These are phyloP conservation scores for Amanita brunnescens DNA, from an alignment of 768 basidiomycete species.

Conservation along the genomic window DNA sequence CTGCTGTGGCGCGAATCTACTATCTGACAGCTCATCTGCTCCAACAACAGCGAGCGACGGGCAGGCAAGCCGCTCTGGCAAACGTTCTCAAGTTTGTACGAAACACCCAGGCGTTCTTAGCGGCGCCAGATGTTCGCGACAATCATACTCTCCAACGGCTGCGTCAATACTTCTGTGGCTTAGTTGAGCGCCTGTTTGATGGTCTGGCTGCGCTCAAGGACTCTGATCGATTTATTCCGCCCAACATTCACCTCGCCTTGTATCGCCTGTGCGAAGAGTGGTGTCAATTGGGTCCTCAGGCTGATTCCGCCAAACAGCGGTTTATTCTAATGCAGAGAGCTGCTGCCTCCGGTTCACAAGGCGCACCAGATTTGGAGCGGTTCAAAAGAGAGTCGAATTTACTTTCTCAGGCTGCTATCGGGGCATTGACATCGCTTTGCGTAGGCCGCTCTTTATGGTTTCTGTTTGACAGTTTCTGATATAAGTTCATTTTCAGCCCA, in stretches of 20 bases:
- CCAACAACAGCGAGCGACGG: constrained; percentile 58
- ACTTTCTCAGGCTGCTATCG: constrained; percentile 76
- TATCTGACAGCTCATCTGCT: constrained; percentile 74
- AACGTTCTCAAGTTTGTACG: constrained; percentile 83
- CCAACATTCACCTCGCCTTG: constrained; percentile 66
- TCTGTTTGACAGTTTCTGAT: background rate
- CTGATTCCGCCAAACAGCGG: constrained; percentile 63
- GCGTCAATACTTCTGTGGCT: constrained; percentile 86
- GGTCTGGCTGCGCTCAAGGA: constrained; percentile 61
- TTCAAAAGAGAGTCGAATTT: constrained; percentile 63
- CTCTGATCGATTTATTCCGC: constrained; percentile 68
- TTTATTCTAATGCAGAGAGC: constrained; percentile 64
- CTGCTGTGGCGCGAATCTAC: constrained; percentile 85
- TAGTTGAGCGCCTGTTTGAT: constrained; percentile 80
- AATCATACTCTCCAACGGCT: constrained; percentile 72
- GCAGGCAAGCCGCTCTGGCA: constrained; percentile 62
- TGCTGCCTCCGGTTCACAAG: constrained; percentile 41
- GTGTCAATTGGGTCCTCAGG: constrained; percentile 78
- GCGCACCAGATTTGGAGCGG: constrained; percentile 46
- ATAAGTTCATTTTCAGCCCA: constrained; percentile 42
- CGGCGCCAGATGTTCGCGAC: constrained; percentile 60
- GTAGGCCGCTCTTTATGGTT: constrained; percentile 39
- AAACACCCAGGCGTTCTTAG: constrained; percentile 73
- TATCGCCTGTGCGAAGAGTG: constrained; percentile 89
- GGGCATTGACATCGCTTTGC: constrained; percentile 80